Conservation (phyloP, 768 basidiomycete species). For the Mrakia frigida region DNA sequence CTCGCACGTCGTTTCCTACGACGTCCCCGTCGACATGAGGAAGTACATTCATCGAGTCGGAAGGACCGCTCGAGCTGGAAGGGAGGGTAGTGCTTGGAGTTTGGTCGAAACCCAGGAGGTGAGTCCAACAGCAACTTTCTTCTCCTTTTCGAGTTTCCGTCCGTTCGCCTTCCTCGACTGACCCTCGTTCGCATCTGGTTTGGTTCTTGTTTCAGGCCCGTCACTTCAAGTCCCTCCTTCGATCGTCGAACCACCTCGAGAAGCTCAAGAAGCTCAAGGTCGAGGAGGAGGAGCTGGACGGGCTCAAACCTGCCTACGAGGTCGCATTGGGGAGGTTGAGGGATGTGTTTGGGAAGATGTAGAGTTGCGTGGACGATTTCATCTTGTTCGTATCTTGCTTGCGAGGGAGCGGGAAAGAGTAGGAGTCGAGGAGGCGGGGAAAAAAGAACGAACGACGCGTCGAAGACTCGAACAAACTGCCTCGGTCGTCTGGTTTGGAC, state of each 20-base stretch:
- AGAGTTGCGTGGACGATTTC: too few species aligned
- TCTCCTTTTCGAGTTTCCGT: too few species aligned
- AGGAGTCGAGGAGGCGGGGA: not conserved
- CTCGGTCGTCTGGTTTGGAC: too few species aligned
- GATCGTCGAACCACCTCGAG: slow-evolving; percentile 62
- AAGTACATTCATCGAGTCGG: slow-evolving; percentile 98
- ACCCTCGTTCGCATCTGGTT: too few species aligned
- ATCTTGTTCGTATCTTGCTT: too few species aligned
- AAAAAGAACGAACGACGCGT: too few species aligned
- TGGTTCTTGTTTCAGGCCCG: slow-evolving; percentile 56
- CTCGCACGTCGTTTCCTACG: slow-evolving; percentile 89
- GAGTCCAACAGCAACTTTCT: slow-evolving; percentile 10
- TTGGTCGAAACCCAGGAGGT: slow-evolving; percentile 80
- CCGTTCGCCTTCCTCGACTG: too few species aligned
- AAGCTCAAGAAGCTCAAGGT: slow-evolving; percentile 65
- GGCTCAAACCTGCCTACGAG: slow-evolving; percentile 61
- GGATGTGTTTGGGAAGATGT: slow-evolving; percentile 4
- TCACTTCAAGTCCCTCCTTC: slow-evolving; percentile 79
- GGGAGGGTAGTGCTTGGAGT: slow-evolving; percentile 84
- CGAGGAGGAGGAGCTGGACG: slow-evolving; percentile 56
- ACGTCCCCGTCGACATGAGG: slow-evolving; percentile 92
- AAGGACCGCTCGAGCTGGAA: slow-evolving; percentile 87
- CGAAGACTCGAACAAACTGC: too few species aligned
- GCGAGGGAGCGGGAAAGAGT: not conserved
- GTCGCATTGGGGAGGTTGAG: slow-evolving; percentile 39